A percentile compares a stretch with the other conserved stretches of the same genome.
Conservation (phyloP, 129 eudicot species). For the Centaurea solstitialis region DNA sequence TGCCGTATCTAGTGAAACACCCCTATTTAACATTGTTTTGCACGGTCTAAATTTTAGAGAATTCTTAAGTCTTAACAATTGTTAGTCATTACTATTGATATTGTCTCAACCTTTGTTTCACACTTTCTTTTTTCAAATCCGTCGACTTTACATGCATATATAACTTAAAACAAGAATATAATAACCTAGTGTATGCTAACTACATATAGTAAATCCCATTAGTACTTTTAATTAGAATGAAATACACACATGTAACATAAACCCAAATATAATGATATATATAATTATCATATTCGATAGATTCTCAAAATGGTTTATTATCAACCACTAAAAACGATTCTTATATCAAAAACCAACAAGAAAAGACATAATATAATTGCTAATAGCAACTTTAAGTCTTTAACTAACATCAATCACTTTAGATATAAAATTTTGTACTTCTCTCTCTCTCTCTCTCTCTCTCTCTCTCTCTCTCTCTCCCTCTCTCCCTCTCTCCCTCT, state of each 20-base stretch:
- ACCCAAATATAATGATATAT: not conserved
- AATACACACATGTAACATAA: not conserved
- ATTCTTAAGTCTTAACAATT: no score
- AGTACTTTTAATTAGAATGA: not conserved
- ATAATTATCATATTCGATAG: not conserved
- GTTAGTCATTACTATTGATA: not conserved
- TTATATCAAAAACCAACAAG: not conserved
- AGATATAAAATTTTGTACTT: no score
- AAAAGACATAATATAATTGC: not conserved
- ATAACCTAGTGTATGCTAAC: not conserved
- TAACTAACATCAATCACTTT: not conserved
- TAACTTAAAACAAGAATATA: not conserved
- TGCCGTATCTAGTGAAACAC: not conserved
- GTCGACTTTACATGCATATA: not conserved
- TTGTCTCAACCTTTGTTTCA: not conserved
- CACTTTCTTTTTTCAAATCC: not conserved
- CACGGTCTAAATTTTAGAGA: not conserved
- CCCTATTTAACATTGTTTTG: not conserved
- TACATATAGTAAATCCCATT: not conserved
- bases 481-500: no score
- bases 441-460: not conserved
- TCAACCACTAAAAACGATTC: not conserved
- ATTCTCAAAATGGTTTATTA: not conserved
- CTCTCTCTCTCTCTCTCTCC: no score
- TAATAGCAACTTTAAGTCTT: not conserved